Evolutionary conservation across 179 eudicot species (phyloP).

Genomic region (Beta macrorhiza): DNA sequence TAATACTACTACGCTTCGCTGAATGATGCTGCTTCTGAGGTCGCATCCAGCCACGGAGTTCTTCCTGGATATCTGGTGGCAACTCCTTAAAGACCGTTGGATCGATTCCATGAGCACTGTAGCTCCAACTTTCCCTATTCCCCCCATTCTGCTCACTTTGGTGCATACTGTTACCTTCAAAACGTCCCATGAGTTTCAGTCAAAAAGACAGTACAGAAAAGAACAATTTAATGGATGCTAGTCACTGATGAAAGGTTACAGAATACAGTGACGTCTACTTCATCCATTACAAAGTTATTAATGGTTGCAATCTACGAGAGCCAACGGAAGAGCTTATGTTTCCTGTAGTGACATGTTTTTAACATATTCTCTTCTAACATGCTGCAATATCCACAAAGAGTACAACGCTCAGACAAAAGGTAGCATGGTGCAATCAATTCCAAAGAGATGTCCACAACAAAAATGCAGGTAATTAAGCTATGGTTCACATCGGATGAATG

Average conservation of each 20-base stretch:
- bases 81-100: conserved; percentile 57
- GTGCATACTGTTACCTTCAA: conserved; percentile 21
- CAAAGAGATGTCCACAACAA: neutral
- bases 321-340: neutral
- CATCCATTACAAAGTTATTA: neutral
- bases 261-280: neutral
- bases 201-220: neutral
- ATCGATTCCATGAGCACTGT: conserved; percentile 64
- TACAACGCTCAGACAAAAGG: neutral
- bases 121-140: conserved; percentile 49
- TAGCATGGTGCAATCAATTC: neutral
- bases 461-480: neutral
- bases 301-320: neutral
- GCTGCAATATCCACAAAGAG: conserved; percentile 1
- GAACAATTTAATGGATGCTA: neutral
- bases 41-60: conserved; percentile 59
- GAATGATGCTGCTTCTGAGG: conserved; percentile 56
- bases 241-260: neutral
- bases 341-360: neutral
- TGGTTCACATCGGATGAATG: neutral
- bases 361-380: neutral
- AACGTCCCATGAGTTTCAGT: conserved; percentile 1
- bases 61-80: conserved; percentile 71
- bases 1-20: conserved; percentile 45
- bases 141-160: conserved; percentile 14